Base-by-base conservation (phyloP, 495 filamentous ascomycete species). In the Penicillium flavigenum region DNA sequence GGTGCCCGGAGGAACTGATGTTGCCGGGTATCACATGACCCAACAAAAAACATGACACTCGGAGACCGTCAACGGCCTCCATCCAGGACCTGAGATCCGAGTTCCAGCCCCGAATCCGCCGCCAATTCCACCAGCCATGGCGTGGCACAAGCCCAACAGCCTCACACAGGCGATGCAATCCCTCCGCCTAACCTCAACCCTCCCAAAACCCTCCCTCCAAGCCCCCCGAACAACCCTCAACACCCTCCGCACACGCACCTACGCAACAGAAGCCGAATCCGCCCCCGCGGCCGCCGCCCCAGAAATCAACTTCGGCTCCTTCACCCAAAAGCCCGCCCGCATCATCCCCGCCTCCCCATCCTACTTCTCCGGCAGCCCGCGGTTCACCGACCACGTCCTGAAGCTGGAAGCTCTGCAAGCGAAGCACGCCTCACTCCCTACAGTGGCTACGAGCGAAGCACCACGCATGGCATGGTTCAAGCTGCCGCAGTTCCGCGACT, bases 331-430 rank as follows among this genome's bases (percentile, higher is more conserved):
- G 26, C 72, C 77, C 48, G 84, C 89, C 55, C 89, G 94, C 51
- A 76, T 95, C 26, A 76, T 96, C 36, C 94, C 94, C 17, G 79
- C 82, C 0, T 96, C 94, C 8, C 88, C 90, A 2, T 91, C 92
- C 46, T 99, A 98, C 76, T 99, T 98, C 80, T 92, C 91, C 59
- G 87, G 86, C 32, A 87, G 83, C 39, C 88, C 92, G 3, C 76
- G 79, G 36, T 97, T 95, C 79, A 93, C 87, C 75, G 94, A 99
- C 72, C 82, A 88, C 68, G 81, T 89, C 63, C 82, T 99, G 58
- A 68, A 72, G 2, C 80, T 99, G 14, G 82, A 90, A 62, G 68
- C 80, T 10, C 80, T 98, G 20, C 73, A 88, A 51, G 83, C 82
- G 32, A 85, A 82, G 68, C 85, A 93, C 68, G 79, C 84, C 42